Evolutionary conservation across 768 basidiomycete genomes (phyloP).

Genomic region (Russula earlei): DNA sequence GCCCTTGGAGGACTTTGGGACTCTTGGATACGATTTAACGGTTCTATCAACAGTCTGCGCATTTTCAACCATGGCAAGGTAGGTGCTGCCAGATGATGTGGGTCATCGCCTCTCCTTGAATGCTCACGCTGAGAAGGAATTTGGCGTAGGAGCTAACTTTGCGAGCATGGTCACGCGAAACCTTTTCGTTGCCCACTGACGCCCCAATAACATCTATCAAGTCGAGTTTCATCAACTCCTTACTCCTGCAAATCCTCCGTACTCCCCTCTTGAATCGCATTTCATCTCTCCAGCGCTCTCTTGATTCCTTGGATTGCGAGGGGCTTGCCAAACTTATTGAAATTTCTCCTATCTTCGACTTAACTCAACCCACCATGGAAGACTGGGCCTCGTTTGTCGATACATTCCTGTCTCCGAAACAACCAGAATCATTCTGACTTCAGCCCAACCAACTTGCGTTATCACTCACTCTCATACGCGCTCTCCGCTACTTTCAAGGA

Average conservation of each 20-base stretch:
- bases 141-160: background rate
- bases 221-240: slow-evolving; percentile 39
- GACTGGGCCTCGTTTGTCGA: slow-evolving; percentile 64
- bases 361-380: slow-evolving; percentile 43
- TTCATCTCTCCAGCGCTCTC: slow-evolving; percentile 9
- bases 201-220: slow-evolving; percentile 26
- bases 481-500: slow-evolving; percentile 96
- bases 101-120: slow-evolving; percentile 21
- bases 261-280: slow-evolving; percentile 26
- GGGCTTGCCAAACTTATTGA: slow-evolving; percentile 9
- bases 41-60: slow-evolving; percentile 70
- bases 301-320: slow-evolving; percentile 16
- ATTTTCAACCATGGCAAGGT: slow-evolving; percentile 62
- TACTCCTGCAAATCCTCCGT: slow-evolving; percentile 40
- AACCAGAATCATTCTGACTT: slow-evolving; percentile 33
- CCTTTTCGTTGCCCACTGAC: background rate
- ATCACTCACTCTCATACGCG: slow-evolving; percentile 65
- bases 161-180: slow-evolving; percentile 11
- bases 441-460: slow-evolving; percentile 39
- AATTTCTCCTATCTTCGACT: background rate
- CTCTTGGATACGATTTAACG: slow-evolving; percentile 57
- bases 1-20: slow-evolving; percentile 68
- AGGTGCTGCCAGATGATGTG: slow-evolving; percentile 51
- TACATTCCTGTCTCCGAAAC: slow-evolving; percentile 35
- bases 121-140: slow-evolving; percentile 2